phyloP scores from a whole-genome alignment of 2,329 filamentous ascomycete species.

The Sporothrix variecibatus region DNA sequence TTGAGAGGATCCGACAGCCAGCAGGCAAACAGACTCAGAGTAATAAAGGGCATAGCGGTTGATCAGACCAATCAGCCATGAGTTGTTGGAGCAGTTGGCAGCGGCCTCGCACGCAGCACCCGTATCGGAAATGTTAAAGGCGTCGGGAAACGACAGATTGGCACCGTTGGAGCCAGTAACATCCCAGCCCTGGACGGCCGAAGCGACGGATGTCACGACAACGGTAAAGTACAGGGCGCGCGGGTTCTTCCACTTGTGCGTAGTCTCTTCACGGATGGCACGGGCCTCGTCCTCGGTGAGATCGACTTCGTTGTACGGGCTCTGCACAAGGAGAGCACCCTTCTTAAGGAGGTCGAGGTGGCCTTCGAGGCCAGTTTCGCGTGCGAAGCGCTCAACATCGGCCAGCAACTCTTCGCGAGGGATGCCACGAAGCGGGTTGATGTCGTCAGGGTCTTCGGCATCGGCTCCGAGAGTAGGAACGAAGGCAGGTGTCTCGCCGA shows the following conservation, averaged over 20 bases:
- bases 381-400: conserved; percentile 27
- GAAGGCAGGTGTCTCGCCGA: not conserved
- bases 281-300: conserved; percentile 48
- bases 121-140: conserved; percentile 50
- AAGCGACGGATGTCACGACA: conserved; percentile 66
- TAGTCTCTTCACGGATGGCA: conserved; percentile 55
- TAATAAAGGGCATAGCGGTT: conserved; percentile 53
- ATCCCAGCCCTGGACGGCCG: conserved; percentile 69
- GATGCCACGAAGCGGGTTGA: conserved; percentile 30
- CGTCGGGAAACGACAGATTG: conserved; percentile 60
- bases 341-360: conserved; percentile 58
- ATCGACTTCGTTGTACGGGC: conserved; percentile 52
- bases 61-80: conserved; percentile 63
- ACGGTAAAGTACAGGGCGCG: conserved; percentile 66
- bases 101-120: conserved; percentile 35
- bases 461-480: not conserved
- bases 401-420: conserved; percentile 28
- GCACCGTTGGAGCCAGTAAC: conserved; percentile 64
- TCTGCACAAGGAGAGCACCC: conserved; percentile 73
- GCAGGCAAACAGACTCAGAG: conserved; percentile 46
- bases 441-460: conserved; percentile 27
- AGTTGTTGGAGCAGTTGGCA: conserved; percentile 48
- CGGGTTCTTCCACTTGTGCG: conserved; percentile 66
- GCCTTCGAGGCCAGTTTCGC: conserved; percentile 58
- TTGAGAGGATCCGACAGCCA: conserved; percentile 65